phyloP scores from a whole-genome alignment of 1,284 basidiomycete species.

The Mycena citricolor region DNA sequence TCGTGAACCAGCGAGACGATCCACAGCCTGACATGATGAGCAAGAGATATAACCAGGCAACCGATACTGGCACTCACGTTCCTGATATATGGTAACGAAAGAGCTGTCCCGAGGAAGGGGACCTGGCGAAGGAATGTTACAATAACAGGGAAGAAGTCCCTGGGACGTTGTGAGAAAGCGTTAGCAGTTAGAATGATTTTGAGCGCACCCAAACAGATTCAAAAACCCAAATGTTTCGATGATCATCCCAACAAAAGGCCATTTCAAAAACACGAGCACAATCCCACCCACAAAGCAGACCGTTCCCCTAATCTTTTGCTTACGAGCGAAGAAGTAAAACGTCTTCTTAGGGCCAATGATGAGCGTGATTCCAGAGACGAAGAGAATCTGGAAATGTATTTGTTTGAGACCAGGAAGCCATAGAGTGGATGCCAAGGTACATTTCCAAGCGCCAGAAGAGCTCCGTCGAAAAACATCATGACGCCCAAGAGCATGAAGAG shows the following conservation, averaged over 20 bases:
- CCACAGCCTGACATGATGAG: slow-evolving; percentile 51
- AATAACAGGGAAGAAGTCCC: slow-evolving; percentile 99
- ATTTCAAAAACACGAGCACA: slow-evolving; percentile 84
- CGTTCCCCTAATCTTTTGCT: slow-evolving; percentile 95
- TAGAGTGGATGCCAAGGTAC: slow-evolving; percentile 57
- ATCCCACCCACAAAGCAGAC: slow-evolving; percentile 90
- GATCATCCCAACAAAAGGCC: slow-evolving; percentile 91
- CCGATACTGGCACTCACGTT: slow-evolving; percentile 46
- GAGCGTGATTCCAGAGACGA: slow-evolving; percentile 87
- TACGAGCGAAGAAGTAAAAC: slow-evolving; percentile 97
- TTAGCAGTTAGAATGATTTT: too few species aligned
- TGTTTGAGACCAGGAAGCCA: slow-evolving; percentile 5
- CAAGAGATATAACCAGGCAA: slow-evolving; percentile 14
- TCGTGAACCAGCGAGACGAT: slow-evolving; percentile 74
- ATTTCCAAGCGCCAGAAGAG: slow-evolving; percentile 95
- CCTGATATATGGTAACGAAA: slow-evolving; percentile 86
- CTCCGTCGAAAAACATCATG: slow-evolving; percentile 95
- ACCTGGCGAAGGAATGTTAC: slow-evolving; percentile 94
- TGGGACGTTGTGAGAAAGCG: too few species aligned
- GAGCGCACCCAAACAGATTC: slow-evolving; percentile 93
- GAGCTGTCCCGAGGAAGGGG: slow-evolving; percentile 85
- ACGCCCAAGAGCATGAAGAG: slow-evolving; percentile 97
- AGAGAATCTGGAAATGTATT: slow-evolving; percentile 67
- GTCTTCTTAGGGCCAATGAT: slow-evolving; percentile 97
- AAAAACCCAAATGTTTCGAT: slow-evolving; percentile 96